These are phyloP conservation scores for Aspergillus vadensis DNA, from an alignment of 2,329 filamentous ascomycete species.

Conservation along the genomic window DNA sequence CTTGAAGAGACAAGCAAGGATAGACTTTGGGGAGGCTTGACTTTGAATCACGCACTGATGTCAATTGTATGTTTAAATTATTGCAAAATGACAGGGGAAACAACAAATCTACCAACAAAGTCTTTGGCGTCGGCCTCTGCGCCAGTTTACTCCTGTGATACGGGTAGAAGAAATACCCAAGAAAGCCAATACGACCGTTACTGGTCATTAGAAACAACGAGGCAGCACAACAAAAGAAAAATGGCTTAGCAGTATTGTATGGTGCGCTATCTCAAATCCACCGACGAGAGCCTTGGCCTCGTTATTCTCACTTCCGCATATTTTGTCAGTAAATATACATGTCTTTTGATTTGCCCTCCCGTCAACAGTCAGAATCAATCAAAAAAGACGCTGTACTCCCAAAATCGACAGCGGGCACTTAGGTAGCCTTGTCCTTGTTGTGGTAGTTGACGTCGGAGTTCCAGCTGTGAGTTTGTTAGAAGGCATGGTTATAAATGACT, in stretches of 20 bases:
- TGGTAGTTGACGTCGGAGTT: conserved; percentile 95
- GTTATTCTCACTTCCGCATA: conserved; percentile 14
- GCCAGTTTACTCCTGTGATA: not conserved
- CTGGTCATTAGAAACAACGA: not conserved
- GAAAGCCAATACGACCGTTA: not conserved
- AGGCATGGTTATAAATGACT: not conserved
- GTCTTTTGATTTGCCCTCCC: conserved; percentile 11
- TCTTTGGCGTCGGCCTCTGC: too few relatives aligned
- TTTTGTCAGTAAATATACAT: conserved; percentile 37
- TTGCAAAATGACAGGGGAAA: not conserved
- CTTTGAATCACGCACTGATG: not conserved
- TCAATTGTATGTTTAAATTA: not conserved
- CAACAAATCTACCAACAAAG: too few relatives aligned
- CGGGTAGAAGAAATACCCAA: not conserved
- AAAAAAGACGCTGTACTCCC: conserved; percentile 9
- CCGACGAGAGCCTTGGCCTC: not conserved
- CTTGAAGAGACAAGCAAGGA: conserved; percentile 49
- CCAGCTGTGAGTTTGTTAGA: conserved; percentile 64
- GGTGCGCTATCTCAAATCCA: conserved; percentile 19
- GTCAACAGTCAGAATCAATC: conserved; percentile 3
- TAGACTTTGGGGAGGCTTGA: not conserved
- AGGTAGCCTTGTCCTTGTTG: conserved; percentile 75
- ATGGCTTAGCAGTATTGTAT: conserved; percentile 17
- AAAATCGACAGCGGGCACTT: conserved; percentile 22
- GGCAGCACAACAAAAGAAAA: conserved; percentile 17